Evolutionary conservation across 495 filamentous ascomycete species (phyloP).

Genomic region (Podospora appendiculata): DNA sequence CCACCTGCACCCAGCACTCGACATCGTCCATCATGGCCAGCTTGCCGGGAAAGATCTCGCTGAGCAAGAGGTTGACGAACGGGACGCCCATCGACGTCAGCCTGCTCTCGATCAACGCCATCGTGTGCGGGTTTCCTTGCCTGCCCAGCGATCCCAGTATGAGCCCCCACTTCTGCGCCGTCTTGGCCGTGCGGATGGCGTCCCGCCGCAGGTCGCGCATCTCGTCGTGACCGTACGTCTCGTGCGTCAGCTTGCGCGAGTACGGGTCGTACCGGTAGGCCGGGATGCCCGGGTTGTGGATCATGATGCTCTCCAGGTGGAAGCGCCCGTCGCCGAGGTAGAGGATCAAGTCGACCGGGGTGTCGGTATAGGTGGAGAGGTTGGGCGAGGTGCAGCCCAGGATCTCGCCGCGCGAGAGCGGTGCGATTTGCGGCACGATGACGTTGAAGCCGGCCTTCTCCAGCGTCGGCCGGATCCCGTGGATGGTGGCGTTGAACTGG

Average conservation of each 20-base stretch:
- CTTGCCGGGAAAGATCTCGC: constrained; percentile 95
- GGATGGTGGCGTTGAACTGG: constrained; percentile 95
- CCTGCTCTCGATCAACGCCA: constrained; percentile 74
- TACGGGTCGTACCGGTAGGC: constrained; percentile 98
- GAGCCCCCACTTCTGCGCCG: constrained; percentile 82
- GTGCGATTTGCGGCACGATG: constrained; percentile 85
- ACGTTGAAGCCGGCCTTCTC: constrained; percentile 76
- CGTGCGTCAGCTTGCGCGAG: constrained; percentile 79
- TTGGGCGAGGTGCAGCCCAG: constrained; percentile 89
- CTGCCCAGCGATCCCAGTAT: constrained; percentile 88
- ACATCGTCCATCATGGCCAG: constrained; percentile 86
- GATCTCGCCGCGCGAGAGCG: constrained; percentile 88
- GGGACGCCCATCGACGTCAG: constrained; percentile 61
- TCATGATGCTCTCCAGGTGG: constrained; percentile 97
- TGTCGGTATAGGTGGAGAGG: constrained; percentile 41
- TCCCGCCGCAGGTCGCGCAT: constrained; percentile 74
- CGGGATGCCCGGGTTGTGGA: constrained; percentile 83
- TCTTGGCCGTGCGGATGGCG: constrained; percentile 66
- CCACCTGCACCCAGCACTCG: constrained; percentile 96
- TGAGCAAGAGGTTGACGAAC: constrained; percentile 74
- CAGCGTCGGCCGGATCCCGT: constrained; percentile 66
- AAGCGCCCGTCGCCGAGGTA: constrained; percentile 96
- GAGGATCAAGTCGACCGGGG: constrained; percentile 65
- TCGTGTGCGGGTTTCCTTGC: constrained; percentile 91
- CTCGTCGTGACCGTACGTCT: constrained; percentile 81